phyloP scores from a whole-genome alignment of 164 flowering plant species.

The Berberis vulgaris region DNA sequence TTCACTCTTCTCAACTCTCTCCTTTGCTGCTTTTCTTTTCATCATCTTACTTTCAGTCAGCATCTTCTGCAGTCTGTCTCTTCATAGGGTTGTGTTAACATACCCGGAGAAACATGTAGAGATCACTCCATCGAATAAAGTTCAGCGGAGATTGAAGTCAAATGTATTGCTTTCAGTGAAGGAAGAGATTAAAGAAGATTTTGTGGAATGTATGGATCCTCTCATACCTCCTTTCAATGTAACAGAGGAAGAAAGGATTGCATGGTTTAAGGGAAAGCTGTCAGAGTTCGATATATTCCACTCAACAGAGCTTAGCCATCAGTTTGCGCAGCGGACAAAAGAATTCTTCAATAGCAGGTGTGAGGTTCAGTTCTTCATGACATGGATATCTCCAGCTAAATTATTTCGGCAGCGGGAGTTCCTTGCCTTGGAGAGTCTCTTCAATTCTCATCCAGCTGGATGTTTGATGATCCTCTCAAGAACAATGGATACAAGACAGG shows the following conservation, averaged over 20 bases:
- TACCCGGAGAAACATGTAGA: not conserved
- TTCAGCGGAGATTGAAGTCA: not conserved
- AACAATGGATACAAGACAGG: constrained; percentile 46
- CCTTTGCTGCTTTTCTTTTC: constrained; percentile 15
- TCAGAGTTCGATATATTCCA: constrained; percentile 24
- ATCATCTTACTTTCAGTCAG: constrained; percentile 13
- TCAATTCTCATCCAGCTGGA: constrained; percentile 58
- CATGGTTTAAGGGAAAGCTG: constrained; percentile 23
- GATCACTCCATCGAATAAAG: not conserved
- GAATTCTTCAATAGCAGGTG: constrained; percentile 30
- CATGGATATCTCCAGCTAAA: constrained; percentile 63
- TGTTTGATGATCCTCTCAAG: constrained; percentile 64
- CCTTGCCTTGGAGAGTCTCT: constrained; percentile 49
- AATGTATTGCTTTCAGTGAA: constrained; percentile 10
- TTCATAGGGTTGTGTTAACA: constrained; percentile 1
- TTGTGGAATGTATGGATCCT: not conserved
- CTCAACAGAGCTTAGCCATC: constrained; percentile 7
- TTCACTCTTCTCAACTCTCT: constrained; percentile 15
- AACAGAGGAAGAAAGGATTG: constrained; percentile 18
- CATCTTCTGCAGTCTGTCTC: constrained; percentile 17
- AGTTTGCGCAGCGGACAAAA: constrained; percentile 16
- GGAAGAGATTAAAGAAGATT: constrained; percentile 12
- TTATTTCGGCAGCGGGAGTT: constrained; percentile 49
- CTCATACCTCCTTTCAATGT: constrained; percentile 20
- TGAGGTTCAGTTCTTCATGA: constrained; percentile 60